Percentiles rank a stretch among this genome's conserved stretches.
Evolutionary conservation across 1,284 basidiomycete genomes (phyloP).

Genomic region (Mycosarcoma mackinlayi): DNA sequence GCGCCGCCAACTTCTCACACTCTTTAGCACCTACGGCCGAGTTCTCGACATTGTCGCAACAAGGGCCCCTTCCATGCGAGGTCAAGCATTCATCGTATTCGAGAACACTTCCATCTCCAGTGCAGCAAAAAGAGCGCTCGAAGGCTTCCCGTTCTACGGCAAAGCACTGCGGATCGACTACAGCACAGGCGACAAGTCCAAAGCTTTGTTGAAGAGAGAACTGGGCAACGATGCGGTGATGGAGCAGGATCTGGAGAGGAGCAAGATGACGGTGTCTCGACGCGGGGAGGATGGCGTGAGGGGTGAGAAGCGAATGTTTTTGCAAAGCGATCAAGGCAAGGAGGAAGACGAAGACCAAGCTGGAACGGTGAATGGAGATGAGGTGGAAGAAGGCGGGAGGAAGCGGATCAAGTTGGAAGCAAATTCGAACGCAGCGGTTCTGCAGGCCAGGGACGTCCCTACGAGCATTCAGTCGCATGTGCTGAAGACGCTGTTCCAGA

Average conservation of each 20-base stretch:
- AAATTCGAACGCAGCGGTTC: slow-evolving; percentile 22
- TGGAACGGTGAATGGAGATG: slow-evolving; percentile 44
- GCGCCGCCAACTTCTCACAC: slow-evolving; percentile 81
- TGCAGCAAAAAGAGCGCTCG: slow-evolving; percentile 86
- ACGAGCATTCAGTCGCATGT: slow-evolving; percentile 1
- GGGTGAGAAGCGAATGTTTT: slow-evolving; percentile 56
- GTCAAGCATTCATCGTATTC: slow-evolving; percentile 97
- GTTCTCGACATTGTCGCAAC: slow-evolving; percentile 94
- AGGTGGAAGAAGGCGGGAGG: slow-evolving; percentile 74
- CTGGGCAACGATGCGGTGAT: slow-evolving; percentile 54
- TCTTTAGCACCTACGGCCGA: slow-evolving; percentile 92
- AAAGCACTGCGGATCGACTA: slow-evolving; percentile 84
- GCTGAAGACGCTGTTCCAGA: slow-evolving; percentile 10
- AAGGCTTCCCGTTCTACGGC: slow-evolving; percentile 92
- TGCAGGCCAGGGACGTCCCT: slow-evolving; percentile 78
- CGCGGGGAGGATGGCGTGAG: slow-evolving; percentile 13
- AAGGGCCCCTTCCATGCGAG: slow-evolving; percentile 85
- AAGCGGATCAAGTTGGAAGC: slow-evolving; percentile 64
- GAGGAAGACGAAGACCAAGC: slow-evolving; percentile 72
- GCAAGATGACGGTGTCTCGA: slow-evolving; percentile 6
- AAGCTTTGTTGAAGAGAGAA: slow-evolving; percentile 74
- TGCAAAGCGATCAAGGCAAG: slow-evolving; percentile 75
- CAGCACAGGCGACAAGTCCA: slow-evolving; percentile 80
- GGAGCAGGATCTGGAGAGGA: slow-evolving; percentile 40
- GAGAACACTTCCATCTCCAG: slow-evolving; percentile 87